Evolutionary conservation across 768 basidiomycete genomes (phyloP), one percentile per base, ranked within the genome.

Genomic region (Hirschioporus abietinus): DNA sequence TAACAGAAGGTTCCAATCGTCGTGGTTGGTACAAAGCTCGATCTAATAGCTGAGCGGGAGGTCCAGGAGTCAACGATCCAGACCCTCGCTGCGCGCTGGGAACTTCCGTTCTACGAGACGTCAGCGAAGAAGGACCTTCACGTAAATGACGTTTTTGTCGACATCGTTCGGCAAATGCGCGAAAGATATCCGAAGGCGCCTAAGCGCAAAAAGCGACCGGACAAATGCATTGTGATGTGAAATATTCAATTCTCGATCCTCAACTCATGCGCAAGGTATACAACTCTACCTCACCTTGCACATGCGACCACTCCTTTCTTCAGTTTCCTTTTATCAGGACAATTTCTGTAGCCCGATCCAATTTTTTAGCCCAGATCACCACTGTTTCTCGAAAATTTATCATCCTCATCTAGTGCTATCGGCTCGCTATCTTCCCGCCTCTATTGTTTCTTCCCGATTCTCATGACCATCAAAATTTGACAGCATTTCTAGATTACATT

Each of bases 121-220:
- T 93, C 91, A n/a, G 91, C 92, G 10, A 94, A 93, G 75, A 82
- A 85, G 61, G 88, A 93, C 72, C 92, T 90, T 91, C 86, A 93
- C 70, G 82, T 94, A 64, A 78, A 78, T 9, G 90, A 92, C 52
- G 91, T 90, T 20, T 94, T 94, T 73, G 87, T 90, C 71, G 89
- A 90, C 67, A 82, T 93, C 30, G 78, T 92, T 61, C 83, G 83
- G 68, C 91, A 90, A 71, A 91, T 93, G 91, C 84, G 88, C 34
- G 75, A 70, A 64, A 82, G 83, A 67, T 91, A 88, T 74, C 90
- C 90, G 20, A 71, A 78, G 52, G 82, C 85, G 35, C 67, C 66
- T 42, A 66, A 64, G 30, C 69, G 72, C 58, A 72, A 75, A 35
- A 76, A 76, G 66, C 80, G 71, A 80, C 70, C 63, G 72, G 68